Percentiles rank a stretch among this genome's conserved stretches.
phyloP scores from a whole-genome alignment of 176 grass and related monocot genomes.

The Elymus sibiricus region DNA sequence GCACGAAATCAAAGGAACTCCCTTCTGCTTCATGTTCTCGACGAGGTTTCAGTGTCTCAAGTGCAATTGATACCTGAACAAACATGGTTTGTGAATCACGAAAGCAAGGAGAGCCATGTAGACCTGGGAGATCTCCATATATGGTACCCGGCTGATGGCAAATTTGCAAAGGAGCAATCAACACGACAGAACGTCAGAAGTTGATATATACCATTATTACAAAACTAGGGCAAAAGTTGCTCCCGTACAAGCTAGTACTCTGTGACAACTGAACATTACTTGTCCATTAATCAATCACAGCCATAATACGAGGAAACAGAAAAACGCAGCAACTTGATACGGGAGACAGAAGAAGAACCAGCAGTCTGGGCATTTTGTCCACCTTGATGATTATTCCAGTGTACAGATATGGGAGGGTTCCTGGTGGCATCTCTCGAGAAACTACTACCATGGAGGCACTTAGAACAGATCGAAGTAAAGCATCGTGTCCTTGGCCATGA shows the following conservation, averaged over 20 bases:
- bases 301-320: neutral
- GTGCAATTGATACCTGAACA: too few species aligned
- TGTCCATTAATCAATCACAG: neutral
- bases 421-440: neutral
- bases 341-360: neutral
- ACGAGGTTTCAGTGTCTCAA: too few species aligned
- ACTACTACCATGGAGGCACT: neutral
- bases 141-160: too few species aligned
- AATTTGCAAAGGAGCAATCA: neutral
- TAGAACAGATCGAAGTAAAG: constrained; percentile 65
- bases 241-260: neutral
- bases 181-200: neutral
- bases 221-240: neutral
- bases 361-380: neutral
- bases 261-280: neutral
- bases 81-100: too few species aligned
- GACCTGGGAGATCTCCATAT: too few species aligned
- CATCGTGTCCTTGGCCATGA: constrained; percentile 80
- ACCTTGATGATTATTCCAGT: constrained; percentile 31
- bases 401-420: neutral
- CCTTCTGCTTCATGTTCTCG: too few species aligned
- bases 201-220: constrained; percentile 40
- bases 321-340: neutral
- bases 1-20: too few species aligned
- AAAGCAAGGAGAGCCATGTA: too few species aligned